These are phyloP conservation scores for Tetrapisispora fleetii DNA, from an alignment of 805 yeast species.

Conservation along the genomic window DNA sequence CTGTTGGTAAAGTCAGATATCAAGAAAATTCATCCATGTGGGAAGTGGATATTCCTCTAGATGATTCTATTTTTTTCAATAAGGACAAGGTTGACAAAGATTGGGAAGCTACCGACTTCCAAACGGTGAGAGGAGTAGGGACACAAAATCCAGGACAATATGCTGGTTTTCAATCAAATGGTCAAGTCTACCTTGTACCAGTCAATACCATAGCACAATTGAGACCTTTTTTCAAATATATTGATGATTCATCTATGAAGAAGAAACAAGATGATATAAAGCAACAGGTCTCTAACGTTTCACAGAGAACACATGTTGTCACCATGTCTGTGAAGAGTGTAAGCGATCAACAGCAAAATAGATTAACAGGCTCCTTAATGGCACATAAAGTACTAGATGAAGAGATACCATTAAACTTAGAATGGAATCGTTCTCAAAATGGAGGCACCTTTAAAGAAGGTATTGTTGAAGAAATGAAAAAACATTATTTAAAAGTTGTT, in stretches of 20 bases:
- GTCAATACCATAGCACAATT: constrained; percentile 63
- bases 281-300: constrained; percentile 28
- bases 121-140: constrained; percentile 64
- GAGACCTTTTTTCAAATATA: constrained; percentile 71
- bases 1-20: constrained; percentile 37
- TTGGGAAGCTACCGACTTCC: constrained; percentile 54
- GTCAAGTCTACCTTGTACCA: constrained; percentile 53
- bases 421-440: constrained; percentile 35
- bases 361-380: constrained; percentile 59
- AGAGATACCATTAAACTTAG: constrained; percentile 37
- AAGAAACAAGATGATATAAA: constrained; percentile 36
- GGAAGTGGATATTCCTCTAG: constrained; percentile 70
- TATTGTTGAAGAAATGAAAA: constrained; percentile 14
- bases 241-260: constrained; percentile 48
- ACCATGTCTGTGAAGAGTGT: constrained; percentile 67
- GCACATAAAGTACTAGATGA: constrained; percentile 57
- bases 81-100: constrained; percentile 43
- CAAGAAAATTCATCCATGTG: constrained; percentile 55
- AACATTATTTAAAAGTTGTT: constrained; percentile 18
- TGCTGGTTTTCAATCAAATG: constrained; percentile 36
- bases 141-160: constrained; percentile 44
- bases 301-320: constrained; percentile 49
- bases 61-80: constrained; percentile 60
- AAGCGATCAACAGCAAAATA: constrained; percentile 44
- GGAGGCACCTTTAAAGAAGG: constrained; percentile 23